Evolutionary conservation across 2,329 filamentous ascomycete genomes (phyloP), one percentile per base, ranked within the genome.

Genomic region (Cercospora sesami): DNA sequence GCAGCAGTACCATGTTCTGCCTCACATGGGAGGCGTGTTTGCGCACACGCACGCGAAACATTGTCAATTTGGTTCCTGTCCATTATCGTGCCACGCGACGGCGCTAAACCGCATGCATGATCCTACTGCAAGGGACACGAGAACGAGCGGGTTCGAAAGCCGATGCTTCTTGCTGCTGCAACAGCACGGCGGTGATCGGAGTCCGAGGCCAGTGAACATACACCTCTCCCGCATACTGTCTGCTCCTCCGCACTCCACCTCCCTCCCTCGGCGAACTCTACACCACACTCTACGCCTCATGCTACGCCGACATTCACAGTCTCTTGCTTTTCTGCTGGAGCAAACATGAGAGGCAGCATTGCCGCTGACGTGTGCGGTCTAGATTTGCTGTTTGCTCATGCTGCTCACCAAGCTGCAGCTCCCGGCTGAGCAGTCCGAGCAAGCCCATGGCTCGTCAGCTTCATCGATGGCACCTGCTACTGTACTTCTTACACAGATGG

Each of bases 121-220:
- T 5, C 1, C 33, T 55, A 9, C 62, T 33, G 62, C 62, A 23
- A 45, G 62, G 51, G 18, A 57, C 65, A 67, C 60, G 65, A 64
- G 28, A 64, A 67, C 53, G 51, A 61, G 58, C 64, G 59, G 58
- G n/a, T 53, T 30, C 16, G 16, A 33, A 33, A 33, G 28, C 55
- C 28, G 55, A 36, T 36, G n/a, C 55, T 36, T 31, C 55, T 14
- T 16, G 2, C 21, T 42, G 31, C 58, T 60, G 58, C 39, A 4
- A 3, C 33, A 5, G 16, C 23, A 26, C 60, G 60, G 60, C 60
- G 21, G 39, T 12, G 59, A 42, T 30, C 59, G 59, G 59, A 61
- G 36, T 7, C n/a, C 31, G 59, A 45, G 21, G 36, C 59, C 59
- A 61, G 33, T 61, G 9, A 8, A 8, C 12, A 31, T 9, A 6